A percentile compares a stretch with the other conserved stretches of the same genome.
phyloP scores from a whole-genome alignment of 306 rosid species.

The Canavalia ensiformis region DNA sequence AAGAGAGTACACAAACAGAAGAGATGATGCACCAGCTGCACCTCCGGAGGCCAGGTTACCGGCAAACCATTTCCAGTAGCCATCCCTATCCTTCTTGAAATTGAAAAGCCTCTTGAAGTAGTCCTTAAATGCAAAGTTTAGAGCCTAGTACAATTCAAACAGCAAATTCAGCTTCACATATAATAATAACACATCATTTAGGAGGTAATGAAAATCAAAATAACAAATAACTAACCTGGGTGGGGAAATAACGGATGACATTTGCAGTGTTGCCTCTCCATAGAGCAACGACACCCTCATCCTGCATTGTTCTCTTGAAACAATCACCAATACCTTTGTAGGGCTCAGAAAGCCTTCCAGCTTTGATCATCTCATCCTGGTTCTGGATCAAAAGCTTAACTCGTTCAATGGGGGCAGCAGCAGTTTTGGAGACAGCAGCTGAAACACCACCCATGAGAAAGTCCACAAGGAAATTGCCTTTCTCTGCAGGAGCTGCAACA shows the following conservation, averaged over 20 bases:
- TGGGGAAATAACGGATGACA: constrained; percentile 91
- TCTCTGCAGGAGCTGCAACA: constrained; percentile 83
- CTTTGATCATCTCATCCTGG: constrained; percentile 88
- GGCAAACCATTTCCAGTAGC: constrained; percentile 93
- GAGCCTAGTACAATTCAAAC: constrained; percentile 62
- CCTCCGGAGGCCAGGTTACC: constrained; percentile 93
- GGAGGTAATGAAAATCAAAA: not conserved
- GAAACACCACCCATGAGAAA: constrained; percentile 98
- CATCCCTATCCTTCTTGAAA: constrained; percentile 89
- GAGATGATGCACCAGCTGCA: constrained; percentile 95
- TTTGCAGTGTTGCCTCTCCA: constrained; percentile 97
- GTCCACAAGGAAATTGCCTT: constrained; percentile 72
- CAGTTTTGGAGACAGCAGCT: constrained; percentile 94
- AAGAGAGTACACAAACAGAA: constrained; percentile 79
- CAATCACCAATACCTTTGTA: constrained; percentile 97
- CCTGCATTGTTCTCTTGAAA: constrained; percentile 69
- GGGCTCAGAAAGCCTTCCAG: constrained; percentile 86
- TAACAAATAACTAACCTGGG: constrained; percentile 59
- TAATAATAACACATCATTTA: not conserved
- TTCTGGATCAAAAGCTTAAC: constrained; percentile 91
- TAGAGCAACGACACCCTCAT: constrained; percentile 71
- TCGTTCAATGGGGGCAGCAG: constrained; percentile 96
- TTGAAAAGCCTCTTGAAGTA: constrained; percentile 95
- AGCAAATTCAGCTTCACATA: constrained; percentile 29
- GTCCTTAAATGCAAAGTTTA: constrained; percentile 94